These are phyloP conservation scores for Stellera chamaejasme DNA, from an alignment of 345 rosid genomes.

Conservation along the genomic window DNA sequence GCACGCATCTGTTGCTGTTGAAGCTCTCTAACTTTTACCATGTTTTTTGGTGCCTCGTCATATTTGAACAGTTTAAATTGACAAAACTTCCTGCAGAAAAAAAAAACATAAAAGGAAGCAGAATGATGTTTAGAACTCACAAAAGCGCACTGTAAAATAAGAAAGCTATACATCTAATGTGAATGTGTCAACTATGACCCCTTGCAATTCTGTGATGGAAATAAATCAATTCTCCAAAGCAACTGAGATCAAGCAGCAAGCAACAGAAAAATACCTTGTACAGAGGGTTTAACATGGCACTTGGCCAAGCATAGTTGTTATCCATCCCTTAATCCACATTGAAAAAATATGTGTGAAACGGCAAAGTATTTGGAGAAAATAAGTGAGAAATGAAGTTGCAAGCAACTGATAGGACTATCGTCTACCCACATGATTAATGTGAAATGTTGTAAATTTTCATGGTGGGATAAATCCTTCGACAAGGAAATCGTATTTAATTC, in stretches of 20 bases:
- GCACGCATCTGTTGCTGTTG: too few relatives aligned
- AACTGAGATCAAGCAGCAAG: not conserved
- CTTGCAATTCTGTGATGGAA: not conserved
- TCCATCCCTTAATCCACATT: slow-evolving; percentile 11
- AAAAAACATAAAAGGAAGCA: not conserved
- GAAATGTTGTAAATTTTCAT: too few relatives aligned
- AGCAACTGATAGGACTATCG: too few relatives aligned
- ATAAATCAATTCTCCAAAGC: not conserved
- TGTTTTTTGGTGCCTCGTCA: slow-evolving; percentile 3
- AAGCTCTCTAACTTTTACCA: not conserved
- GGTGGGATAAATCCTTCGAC: too few relatives aligned
- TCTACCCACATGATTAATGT: too few relatives aligned
- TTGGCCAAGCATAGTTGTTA: slow-evolving; percentile 1
- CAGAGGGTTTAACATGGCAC: not conserved
- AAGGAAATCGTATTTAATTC: too few relatives aligned
- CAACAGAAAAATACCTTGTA: slow-evolving; percentile 10
- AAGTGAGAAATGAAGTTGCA: not conserved
- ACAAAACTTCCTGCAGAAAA: slow-evolving; percentile 10
- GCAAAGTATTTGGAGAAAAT: not conserved
- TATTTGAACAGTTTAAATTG: slow-evolving; percentile 4
- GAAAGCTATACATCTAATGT: not conserved
- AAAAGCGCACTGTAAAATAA: not conserved
- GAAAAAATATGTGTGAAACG: slow-evolving; percentile 12
- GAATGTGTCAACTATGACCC: not conserved
- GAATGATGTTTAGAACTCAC: not conserved